These are phyloP conservation scores for Rhizoclosmatium globosum DNA, from an alignment of 192 early-diverging fungal species.

Conservation along the genomic window DNA sequence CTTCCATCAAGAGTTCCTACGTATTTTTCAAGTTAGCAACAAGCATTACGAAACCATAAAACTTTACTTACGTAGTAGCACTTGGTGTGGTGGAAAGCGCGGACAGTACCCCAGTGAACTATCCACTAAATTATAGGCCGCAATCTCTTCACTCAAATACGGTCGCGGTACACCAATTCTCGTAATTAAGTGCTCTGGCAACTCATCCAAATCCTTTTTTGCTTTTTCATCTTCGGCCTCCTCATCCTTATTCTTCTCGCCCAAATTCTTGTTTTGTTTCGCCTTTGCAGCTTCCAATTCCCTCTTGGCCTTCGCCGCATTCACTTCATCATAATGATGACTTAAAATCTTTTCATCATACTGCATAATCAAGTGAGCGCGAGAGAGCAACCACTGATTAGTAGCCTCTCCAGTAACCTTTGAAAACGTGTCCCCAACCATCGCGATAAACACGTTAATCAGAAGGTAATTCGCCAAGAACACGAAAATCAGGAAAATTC, in stretches of 20 bases:
- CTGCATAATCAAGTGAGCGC: constrained; percentile 31
- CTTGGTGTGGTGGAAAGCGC: neutral
- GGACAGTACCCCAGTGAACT: too few species aligned
- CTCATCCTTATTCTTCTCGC: too few species aligned
- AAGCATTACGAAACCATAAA: neutral
- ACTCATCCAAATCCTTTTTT: neutral
- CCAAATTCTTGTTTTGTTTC: too few species aligned
- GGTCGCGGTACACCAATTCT: neutral
- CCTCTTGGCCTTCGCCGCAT: neutral
- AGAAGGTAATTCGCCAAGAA: constrained; percentile 20
- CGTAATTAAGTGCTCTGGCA: neutral
- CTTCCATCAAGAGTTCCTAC: neutral
- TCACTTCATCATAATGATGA: constrained; percentile 8
- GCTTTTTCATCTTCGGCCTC: too few species aligned
- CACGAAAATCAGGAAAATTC: neutral
- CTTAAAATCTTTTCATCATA: constrained; percentile 13
- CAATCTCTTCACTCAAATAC: neutral
- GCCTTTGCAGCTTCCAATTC: neutral
- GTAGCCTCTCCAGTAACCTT: neutral
- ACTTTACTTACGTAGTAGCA: neutral
- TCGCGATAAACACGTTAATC: constrained; percentile 33
- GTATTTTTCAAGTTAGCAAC: neutral
- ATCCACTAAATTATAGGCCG: neutral
- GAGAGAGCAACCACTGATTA: constrained; percentile 20
- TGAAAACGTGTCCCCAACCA: constrained; percentile 16